A percentile compares a stretch with the other conserved stretches of the same genome.
phyloP scores from a whole-genome alignment of 169 alveolate genomes.

The Eimeria acervulina region DNA sequence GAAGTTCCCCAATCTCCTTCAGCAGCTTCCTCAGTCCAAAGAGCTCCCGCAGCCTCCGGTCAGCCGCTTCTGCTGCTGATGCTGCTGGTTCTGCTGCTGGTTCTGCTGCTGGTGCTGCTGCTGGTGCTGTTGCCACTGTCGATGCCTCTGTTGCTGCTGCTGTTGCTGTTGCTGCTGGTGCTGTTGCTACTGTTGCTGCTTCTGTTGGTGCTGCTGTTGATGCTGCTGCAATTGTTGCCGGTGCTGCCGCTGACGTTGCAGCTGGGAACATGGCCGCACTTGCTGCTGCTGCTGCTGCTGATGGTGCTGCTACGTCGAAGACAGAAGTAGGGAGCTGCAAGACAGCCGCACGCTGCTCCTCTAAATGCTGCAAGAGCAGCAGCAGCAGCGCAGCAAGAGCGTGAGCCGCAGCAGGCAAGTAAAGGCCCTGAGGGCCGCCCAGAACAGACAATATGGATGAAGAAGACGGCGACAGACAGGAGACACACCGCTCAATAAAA shows the following conservation, averaged over 20 bases:
- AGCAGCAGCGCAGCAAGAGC: constrained; percentile 43
- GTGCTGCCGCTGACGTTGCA: not conserved
- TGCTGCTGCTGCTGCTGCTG: not conserved
- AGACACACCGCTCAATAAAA: constrained; percentile 31
- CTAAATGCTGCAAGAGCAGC: not conserved
- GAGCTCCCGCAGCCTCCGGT: not conserved
- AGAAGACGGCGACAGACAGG: constrained; percentile 22
- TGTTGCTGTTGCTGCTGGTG: not conserved
- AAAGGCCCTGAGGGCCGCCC: not conserved
- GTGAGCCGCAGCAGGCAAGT: constrained; percentile 1
- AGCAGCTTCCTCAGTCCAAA: not conserved
- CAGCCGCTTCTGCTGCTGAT: not conserved
- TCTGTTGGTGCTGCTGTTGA: not conserved
- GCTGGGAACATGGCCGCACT: not conserved
- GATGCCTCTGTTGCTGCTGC: not conserved
- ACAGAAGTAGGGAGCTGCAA: not conserved
- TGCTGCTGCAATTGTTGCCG: not conserved
- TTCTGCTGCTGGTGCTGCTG: not conserved
- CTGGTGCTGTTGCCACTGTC: not conserved
- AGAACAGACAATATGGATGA: not conserved
- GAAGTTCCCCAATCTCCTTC: not conserved
- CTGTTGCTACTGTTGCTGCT: not conserved
- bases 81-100: not conserved
- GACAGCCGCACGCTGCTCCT: not conserved
- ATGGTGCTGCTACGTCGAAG: not conserved